Evolutionary conservation across 2,329 filamentous ascomycete genomes (phyloP), one percentile per base, ranked within the genome.

Genomic region (Leptographium radiaticola): DNA sequence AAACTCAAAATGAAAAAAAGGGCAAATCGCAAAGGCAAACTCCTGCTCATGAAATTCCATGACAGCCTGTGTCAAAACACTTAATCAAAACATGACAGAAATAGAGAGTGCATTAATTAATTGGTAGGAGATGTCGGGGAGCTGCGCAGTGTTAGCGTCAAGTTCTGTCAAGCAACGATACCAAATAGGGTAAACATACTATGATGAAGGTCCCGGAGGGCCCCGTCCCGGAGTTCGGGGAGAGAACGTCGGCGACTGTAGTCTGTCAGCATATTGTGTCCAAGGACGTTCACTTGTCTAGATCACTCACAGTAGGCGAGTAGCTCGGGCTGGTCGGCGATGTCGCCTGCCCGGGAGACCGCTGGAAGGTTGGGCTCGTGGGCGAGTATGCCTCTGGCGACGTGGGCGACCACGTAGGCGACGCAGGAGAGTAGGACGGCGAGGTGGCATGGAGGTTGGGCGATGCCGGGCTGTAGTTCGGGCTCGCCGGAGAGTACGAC

Each of bases 391-490:
- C 72, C 57, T 75, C 73, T 13, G 79, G 79, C 43, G 86, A 89
- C 8, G 85, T 87, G 3, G 87, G 86, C 54, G 86, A 89, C 72
- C 87, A 90, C 30, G 76, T 80, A n/a, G 85, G 86, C 50, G 85
- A 88, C 4, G 82, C 82, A 48, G 85, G 84, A 36, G 76, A 80
- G 68, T 84, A 86, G 5, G 74, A 75, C n/a, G 75, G 80, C 58
- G 81, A 77, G 36, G 78, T 74, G 12, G 75, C 66, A 63, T 67
- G 73, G 61, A 76, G 68, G 64, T 74, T 79, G 60, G 74, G 83
- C 51, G 79, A 84, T 4, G 82, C 80, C n/a, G 83, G 83, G 63
- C 81, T 85, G 69, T 87, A 88, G 63, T 76, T 81, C 53, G 84
- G 84, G 60, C 80, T 84, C 7, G 81, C 83, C 4, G 84, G 83